Conservation (phyloP, 2,329 filamentous ascomycete species). For the Arthrobotrys iridis region DNA sequence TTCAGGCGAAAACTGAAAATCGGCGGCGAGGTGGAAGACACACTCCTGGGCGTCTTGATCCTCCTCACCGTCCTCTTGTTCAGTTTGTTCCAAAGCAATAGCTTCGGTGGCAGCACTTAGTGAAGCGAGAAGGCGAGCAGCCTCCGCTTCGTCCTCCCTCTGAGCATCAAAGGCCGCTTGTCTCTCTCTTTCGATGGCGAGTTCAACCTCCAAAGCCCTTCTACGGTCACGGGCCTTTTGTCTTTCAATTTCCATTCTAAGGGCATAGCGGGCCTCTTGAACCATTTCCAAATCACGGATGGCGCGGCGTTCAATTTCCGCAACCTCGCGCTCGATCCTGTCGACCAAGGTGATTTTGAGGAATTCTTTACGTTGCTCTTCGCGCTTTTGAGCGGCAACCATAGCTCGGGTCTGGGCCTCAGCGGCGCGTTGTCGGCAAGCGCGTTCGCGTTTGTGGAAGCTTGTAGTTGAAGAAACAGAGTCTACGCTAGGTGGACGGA, state of each 20-base stretch:
- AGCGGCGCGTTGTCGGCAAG: conserved; percentile 22
- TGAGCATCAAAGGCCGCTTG: conserved; percentile 48
- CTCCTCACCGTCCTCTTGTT: not conserved
- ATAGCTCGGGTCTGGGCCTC: conserved; percentile 38
- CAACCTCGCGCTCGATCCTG: conserved; percentile 48
- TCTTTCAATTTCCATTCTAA: conserved; percentile 49
- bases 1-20: conserved; percentile 20
- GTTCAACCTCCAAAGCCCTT: conserved; percentile 40
- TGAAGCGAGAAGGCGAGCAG: conserved; percentile 39
- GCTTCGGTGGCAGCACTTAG: conserved; percentile 44
- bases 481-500: conserved; percentile 46
- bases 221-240: conserved; percentile 50
- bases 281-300: conserved; percentile 53
- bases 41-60: conserved; percentile 35
- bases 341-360: conserved; percentile 48
- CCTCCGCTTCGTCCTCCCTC: conserved; percentile 47
- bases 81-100: conserved; percentile 5
- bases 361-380: conserved; percentile 43
- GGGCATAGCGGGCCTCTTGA: conserved; percentile 43
- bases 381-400: conserved; percentile 42
- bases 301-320: conserved; percentile 50
- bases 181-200: conserved; percentile 45
- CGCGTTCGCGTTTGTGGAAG: conserved; percentile 30
- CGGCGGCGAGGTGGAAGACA: conserved; percentile 41
- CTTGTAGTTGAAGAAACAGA: conserved; percentile 34